These are phyloP conservation scores for Aspergillus quadricinctus DNA, from an alignment of 2,329 filamentous ascomycete species.

Conservation along the genomic window DNA sequence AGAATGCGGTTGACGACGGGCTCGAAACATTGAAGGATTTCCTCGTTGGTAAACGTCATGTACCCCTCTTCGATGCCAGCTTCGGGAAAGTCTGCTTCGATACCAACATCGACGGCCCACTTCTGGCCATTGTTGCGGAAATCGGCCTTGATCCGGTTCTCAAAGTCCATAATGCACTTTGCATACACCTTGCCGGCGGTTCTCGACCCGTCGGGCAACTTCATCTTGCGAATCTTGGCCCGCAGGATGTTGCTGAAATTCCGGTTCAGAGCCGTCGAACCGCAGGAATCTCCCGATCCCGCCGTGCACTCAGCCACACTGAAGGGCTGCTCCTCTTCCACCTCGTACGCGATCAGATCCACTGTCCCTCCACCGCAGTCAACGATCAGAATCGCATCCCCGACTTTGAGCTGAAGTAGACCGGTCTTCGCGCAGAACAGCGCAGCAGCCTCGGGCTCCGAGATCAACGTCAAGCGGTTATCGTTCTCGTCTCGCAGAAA, in stretches of 20 bases:
- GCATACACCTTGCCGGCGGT: constrained; percentile 97
- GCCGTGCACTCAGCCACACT: constrained; percentile 96
- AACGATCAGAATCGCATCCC: constrained; percentile 96
- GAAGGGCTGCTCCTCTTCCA: constrained; percentile 96
- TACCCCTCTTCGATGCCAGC: constrained; percentile 98
- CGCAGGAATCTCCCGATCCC: constrained; percentile 94
- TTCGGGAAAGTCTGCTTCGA: constrained; percentile 96
- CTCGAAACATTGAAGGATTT: constrained; percentile 98
- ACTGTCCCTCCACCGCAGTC: constrained; percentile 98
- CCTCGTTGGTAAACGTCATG: constrained; percentile 99
- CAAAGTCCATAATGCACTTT: constrained; percentile 99
- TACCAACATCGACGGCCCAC: constrained; percentile 97
- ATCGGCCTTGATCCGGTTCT: constrained; percentile 98
- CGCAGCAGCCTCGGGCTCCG: constrained; percentile 92
- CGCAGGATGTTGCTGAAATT: constrained; percentile 98
- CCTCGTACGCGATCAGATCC: constrained; percentile 97
- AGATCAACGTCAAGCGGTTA: constrained; percentile 89
- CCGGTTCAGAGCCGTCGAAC: constrained; percentile 94
- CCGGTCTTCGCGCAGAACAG: constrained; percentile 98
- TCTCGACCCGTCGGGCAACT: constrained; percentile 91
- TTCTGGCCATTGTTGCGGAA: constrained; percentile 99
- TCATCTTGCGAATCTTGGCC: constrained; percentile 99
- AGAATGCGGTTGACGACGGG: constrained; percentile 96
- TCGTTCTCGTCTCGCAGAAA: constrained; percentile 97
- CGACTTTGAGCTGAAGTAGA: constrained; percentile 92